Percentiles rank a stretch among this genome's conserved stretches.
phyloP scores from a whole-genome alignment of 176 grass and related monocot genomes.

The Secale cereale region DNA sequence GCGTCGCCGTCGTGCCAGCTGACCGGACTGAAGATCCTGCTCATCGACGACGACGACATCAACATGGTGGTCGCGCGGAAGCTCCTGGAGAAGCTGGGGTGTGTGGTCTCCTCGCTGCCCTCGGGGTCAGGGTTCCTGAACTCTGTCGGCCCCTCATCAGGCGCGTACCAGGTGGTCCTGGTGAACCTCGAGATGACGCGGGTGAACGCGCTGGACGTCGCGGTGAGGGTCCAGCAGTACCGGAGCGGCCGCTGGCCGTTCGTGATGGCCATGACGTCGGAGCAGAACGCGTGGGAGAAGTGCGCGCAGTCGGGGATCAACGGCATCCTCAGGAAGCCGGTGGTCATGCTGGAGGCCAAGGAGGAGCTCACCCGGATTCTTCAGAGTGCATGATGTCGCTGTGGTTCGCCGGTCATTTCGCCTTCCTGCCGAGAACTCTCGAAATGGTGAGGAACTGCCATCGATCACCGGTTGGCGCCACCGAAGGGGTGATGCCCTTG shows the following conservation, averaged over 20 bases:
- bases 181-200: conserved; percentile 55
- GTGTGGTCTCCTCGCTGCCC: conserved; percentile 41
- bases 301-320: conserved; percentile 48
- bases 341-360: conserved; percentile 36
- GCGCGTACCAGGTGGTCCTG: conserved; percentile 49
- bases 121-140: conserved; percentile 60
- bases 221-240: conserved; percentile 46
- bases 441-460: neutral
- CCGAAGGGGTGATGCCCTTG: neutral
- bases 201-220: conserved; percentile 53
- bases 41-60: conserved; percentile 65
- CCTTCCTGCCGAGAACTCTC: neutral
- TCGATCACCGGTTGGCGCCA: neutral
- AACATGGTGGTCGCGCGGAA: conserved; percentile 55
- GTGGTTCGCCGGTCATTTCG: neutral
- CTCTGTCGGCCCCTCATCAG: conserved; percentile 18
- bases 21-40: conserved; percentile 54
- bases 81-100: conserved; percentile 74
- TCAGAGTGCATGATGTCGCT: conserved; percentile 29
- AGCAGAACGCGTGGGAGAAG: conserved; percentile 64
- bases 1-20: conserved; percentile 20
- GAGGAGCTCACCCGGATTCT: conserved; percentile 48
- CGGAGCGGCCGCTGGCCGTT: conserved; percentile 49
- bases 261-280: conserved; percentile 54
- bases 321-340: conserved; percentile 42